Conservation (phyloP, 768 basidiomycete genomes). For the Tylopilus felleus region DNA sequence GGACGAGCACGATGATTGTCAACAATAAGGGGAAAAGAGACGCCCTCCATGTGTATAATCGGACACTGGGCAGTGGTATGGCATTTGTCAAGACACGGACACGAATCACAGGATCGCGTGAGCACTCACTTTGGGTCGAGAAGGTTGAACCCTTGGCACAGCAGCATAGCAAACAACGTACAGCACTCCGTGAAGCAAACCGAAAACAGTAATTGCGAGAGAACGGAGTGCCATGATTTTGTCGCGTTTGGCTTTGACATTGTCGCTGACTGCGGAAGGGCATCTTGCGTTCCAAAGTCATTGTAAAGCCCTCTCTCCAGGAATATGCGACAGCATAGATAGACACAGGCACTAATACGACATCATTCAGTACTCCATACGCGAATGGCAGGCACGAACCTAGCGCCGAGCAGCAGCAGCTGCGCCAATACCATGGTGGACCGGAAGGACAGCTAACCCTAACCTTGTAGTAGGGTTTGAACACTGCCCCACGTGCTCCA, state of each 20-base stretch:
- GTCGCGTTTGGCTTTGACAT: conserved; percentile 17
- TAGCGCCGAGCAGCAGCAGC: conserved; percentile 15
- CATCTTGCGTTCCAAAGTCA: conserved; percentile 47
- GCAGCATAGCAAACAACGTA: conserved; percentile 65
- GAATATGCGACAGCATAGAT: conserved; percentile 57
- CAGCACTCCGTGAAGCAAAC: conserved; percentile 74
- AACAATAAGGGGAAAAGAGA: conserved; percentile 60
- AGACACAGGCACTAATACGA: conserved; percentile 43
- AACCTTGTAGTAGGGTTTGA: conserved; percentile 31
- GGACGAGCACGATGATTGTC: conserved; percentile 63
- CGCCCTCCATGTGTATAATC: conserved; percentile 64
- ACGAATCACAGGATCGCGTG: not conserved
- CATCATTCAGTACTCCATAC: not conserved
- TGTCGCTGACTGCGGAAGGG: conserved; percentile 30
- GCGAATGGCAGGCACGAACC: conserved; percentile 10
- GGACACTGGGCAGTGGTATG: conserved; percentile 41
- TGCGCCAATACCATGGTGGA: conserved; percentile 14
- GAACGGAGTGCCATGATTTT: conserved; percentile 46
- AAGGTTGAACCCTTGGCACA: conserved; percentile 62
- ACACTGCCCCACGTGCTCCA: conserved; percentile 10
- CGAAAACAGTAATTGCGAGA: conserved; percentile 62
- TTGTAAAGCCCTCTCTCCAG: conserved; percentile 57
- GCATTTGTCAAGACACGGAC: conserved; percentile 1
- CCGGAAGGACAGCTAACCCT: conserved; percentile 20
- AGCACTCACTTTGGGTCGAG: conserved; percentile 52